phyloP scores from a whole-genome alignment of 2,329 filamentous ascomycete genomes.

The Diaporthe vaccinii region DNA sequence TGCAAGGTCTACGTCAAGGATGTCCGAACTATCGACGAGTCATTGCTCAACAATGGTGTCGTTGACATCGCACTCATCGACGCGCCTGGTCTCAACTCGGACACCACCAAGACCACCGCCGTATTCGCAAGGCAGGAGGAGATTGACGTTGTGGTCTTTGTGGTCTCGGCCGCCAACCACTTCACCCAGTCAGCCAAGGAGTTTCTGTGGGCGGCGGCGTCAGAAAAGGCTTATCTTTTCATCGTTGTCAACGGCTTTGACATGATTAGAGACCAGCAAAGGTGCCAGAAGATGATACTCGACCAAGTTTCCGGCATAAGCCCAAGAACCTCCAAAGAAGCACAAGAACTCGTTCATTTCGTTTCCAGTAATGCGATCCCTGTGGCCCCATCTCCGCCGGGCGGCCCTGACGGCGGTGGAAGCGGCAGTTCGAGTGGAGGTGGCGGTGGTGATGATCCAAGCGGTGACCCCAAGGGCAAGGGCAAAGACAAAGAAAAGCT shows the following conservation, averaged over 20 bases:
- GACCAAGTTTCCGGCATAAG: conserved; percentile 92
- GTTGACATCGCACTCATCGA: conserved; percentile 98
- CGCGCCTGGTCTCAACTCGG: conserved; percentile 93
- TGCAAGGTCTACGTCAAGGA: conserved; percentile 99
- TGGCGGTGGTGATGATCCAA: conserved; percentile 69
- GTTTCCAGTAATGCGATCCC: conserved; percentile 97
- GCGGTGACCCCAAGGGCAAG: conserved; percentile 77
- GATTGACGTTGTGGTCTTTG: conserved; percentile 98
- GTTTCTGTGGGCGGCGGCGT: conserved; percentile 94
- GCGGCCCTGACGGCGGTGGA: conserved; percentile 67
- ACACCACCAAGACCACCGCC: conserved; percentile 96
- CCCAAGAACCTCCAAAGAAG: conserved; percentile 92
- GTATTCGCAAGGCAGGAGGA: conserved; percentile 98
- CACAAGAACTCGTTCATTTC: conserved; percentile 93
- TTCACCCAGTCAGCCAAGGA: conserved; percentile 98
- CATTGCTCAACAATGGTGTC: conserved; percentile 94
- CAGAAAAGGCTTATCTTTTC: conserved; percentile 98
- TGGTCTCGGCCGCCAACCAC: conserved; percentile 97
- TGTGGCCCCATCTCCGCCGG: conserved; percentile 70
- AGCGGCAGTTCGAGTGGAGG: conserved; percentile 67
- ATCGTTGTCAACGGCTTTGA: conserved; percentile 99
- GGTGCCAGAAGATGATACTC: conserved; percentile 92
- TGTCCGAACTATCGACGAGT: conserved; percentile 89
- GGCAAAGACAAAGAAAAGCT: conserved; percentile 91
- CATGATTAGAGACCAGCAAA: conserved; percentile 89